Evolutionary conservation across 176 grass and related monocot genomes (phyloP).

Genomic region (Puya raimondii): DNA sequence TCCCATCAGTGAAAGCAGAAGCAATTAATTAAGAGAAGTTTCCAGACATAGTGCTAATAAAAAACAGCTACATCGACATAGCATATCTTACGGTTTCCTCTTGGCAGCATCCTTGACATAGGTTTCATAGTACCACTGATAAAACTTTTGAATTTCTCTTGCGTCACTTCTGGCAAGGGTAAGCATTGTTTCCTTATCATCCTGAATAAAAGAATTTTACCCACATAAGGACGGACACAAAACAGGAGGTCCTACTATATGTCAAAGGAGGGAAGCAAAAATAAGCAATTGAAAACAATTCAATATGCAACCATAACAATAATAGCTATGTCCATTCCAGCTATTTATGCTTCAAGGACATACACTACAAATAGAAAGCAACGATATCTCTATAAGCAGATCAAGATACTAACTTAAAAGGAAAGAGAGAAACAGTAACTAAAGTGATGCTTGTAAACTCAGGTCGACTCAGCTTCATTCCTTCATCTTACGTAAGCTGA

Average conservation of each 20-base stretch:
- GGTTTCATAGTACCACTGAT: slow-evolving; percentile 40
- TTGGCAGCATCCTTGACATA: slow-evolving; percentile 25
- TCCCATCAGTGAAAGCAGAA: slow-evolving; percentile 16
- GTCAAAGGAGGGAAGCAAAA: background rate
- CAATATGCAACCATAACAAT: too few species aligned
- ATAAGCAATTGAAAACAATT: background rate
- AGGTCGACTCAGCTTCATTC: too few species aligned
- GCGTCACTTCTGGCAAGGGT: slow-evolving; percentile 36
- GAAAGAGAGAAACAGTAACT: too few species aligned
- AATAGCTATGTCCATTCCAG: too few species aligned
- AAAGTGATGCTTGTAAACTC: too few species aligned
- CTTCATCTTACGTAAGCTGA: too few species aligned
- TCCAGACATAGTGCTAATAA: background rate
- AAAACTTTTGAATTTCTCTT: slow-evolving; percentile 67
- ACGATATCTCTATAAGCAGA: too few species aligned
- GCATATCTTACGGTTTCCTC: slow-evolving; percentile 55
- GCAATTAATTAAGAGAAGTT: slow-evolving; percentile 14
- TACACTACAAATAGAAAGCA: too few species aligned
- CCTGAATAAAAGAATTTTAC: slow-evolving; percentile 23
- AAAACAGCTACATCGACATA: background rate
- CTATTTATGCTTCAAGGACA: too few species aligned
- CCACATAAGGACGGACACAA: background rate
- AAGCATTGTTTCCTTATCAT: slow-evolving; percentile 43
- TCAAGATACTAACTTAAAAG: too few species aligned
- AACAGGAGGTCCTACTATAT: background rate